Evolutionary conservation across 2,329 filamentous ascomycete genomes (phyloP), one percentile per base, ranked within the genome.

Genomic region (Alternaria conjuncta): DNA sequence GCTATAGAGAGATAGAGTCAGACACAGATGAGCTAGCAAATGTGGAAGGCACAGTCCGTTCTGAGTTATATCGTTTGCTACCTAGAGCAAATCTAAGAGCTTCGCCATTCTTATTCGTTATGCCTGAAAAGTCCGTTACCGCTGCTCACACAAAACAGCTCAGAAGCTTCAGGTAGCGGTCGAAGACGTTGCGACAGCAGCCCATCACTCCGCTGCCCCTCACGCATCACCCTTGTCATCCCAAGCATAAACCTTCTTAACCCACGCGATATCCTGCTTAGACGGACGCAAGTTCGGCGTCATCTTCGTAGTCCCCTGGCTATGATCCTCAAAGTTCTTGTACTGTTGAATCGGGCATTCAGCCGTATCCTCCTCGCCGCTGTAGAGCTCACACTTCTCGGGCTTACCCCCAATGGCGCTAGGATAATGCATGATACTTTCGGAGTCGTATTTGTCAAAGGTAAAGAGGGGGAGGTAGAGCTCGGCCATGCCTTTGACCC

Each of bases 371-470:
- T 51, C 28, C 4, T 32, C 49, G 3, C n/a, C 18, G 6, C 56
- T 50, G 18, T 30, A 21, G 0, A 43, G 8, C 4, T 46, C 15
- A 6, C 56, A 63, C n/a, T 32, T 11, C 13, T 18, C 30, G 13
- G 2, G 5, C 8, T 13, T 51, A 4, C 28, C 49, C 3, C 56
- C 60, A 12, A 44, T 18, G 3, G 26, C 13, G 18, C 60, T 59
- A 1, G 30, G 18, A n/a, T 55, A 55, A 23, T 63, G 50, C 56
- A 63, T 60, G 32, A 63, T 45, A 25, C 56, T 63, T 1, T 7
- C 5, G 25, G 50, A 3, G 30, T 55, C 50, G 23, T 55, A 63
- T 18, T 15, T 7, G 20, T 13, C 12, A 6, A 54, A 7, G 4
- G 49, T 15, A 6, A 49, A 55, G 15, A 63, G 57, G 2, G 55